Evolutionary conservation across 192 early-diverging fungal genomes (phyloP).

Genomic region (Allomyces javanicus): DNA sequence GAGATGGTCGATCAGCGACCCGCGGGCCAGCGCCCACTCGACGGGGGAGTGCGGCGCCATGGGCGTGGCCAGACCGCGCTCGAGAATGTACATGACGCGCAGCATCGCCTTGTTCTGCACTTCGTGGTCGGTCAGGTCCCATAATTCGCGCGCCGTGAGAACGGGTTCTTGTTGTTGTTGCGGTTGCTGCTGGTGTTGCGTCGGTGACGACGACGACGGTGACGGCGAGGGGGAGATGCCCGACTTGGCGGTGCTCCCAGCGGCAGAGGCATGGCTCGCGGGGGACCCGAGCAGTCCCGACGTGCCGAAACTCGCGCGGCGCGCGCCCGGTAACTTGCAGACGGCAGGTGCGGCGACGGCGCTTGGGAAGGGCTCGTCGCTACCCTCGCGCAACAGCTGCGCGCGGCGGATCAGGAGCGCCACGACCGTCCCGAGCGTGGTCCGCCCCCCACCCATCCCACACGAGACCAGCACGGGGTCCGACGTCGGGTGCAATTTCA

Average conservation of each 20-base stretch:
- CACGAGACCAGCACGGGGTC: constrained; percentile 41
- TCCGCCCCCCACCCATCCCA: constrained; percentile 42
- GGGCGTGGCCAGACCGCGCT: constrained; percentile 22
- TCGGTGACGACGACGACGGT: no score
- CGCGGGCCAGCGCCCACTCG: constrained; percentile 32
- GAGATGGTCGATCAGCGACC: constrained; percentile 27
- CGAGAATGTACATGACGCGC: constrained; percentile 30
- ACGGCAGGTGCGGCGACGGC: no score
- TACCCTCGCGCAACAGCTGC: constrained; percentile 13
- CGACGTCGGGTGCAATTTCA: constrained; percentile 12
- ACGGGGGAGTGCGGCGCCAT: constrained; percentile 22
- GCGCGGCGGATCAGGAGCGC: constrained; percentile 34
- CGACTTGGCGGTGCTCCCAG: no score
- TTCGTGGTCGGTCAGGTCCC: constrained; percentile 8
- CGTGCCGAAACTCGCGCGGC: no score
- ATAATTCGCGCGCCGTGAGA: background rate
- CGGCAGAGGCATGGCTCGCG: no score
- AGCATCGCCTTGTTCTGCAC: constrained; percentile 27
- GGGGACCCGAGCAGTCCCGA: no score
- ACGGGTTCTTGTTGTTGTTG: no score
- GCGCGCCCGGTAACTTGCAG: no score
- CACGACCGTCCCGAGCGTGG: constrained; percentile 37
- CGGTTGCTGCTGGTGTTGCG: no score
- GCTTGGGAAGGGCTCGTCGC: background rate
- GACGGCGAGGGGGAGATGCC: no score